Evolutionary conservation across 192 early-diverging fungal species (phyloP), one percentile per base, ranked within the genome.

Genomic region (Coemansia sp.): DNA sequence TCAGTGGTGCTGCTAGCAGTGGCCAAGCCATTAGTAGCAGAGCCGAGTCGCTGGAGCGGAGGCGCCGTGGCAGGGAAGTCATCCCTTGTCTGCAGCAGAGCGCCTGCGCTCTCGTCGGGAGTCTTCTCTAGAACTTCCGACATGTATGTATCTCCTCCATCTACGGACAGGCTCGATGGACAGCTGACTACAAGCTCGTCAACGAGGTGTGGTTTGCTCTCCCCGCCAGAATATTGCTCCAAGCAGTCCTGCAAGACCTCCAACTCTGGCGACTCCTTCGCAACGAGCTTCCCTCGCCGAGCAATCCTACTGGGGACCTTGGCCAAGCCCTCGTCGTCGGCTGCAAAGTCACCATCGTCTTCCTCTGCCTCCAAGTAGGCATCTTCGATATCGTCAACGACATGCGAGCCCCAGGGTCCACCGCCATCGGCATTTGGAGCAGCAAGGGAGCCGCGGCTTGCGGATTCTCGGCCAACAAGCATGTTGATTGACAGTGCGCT

Each of bases 341-440:
- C 74, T 5, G 61, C 67, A 38, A 73, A 75, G 35, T 77, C 70
- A 11, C 82, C 78, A 63, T 89, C 89, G 16, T 90, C 90, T n/a
- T 89, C 87, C 1, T 84, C 82, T 8, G 86, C 75, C 66, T 82
- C 79, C 40, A 96, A 92, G 67, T 94, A 96, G 4, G 89, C 91
- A 55, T 96, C 93, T 58, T 96, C 93, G 30, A 86, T 87, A 26
- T 90, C 88, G 67, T 95, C 91, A 3, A 88, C 75, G 1, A 84
- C 76, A 17, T 81, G 76, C 1, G 85, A 82, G 26, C 74, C 71
- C 86, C 88, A 90, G 9, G 66, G 62, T 17, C 67, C 63, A 40
- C 66, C 62, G 11, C 65, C 61, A n/a, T 17, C 3, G 30, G 30
- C 9, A 44, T 11, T 68, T 10, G 42, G 28, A 5, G 23, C 33